A percentile compares a stretch with the other conserved stretches of the same genome.
Evolutionary conservation across 208 protist species (phyloP).

Genomic region (Trypanosoma lewisi): DNA sequence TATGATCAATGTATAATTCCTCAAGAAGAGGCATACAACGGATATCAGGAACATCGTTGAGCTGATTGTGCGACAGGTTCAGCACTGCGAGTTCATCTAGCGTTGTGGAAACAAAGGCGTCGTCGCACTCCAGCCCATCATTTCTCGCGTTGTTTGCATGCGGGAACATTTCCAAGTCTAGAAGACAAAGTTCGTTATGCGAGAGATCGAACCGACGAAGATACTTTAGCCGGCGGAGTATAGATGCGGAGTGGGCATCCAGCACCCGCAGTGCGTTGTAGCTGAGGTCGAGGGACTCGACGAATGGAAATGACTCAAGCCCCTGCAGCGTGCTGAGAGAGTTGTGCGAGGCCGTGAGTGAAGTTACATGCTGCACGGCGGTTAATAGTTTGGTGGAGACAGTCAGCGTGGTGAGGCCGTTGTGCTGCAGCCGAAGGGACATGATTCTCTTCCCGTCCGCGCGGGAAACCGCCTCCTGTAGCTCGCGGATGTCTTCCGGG

Average conservation of each 20-base stretch:
- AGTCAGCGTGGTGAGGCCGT: slow-evolving; percentile 33
- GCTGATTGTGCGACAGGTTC: slow-evolving; percentile 76
- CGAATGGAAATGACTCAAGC: slow-evolving; percentile 51
- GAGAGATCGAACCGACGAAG: slow-evolving; percentile 64
- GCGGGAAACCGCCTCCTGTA: slow-evolving; percentile 6
- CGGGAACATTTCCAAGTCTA: slow-evolving; percentile 40
- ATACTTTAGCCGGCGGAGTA: slow-evolving; percentile 46
- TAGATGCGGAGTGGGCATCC: slow-evolving; percentile 46
- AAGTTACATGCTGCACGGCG: slow-evolving; percentile 48
- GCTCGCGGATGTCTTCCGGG: slow-evolving; percentile 15
- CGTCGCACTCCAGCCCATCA: not conserved
- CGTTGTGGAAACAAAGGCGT: not conserved
- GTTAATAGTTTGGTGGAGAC: slow-evolving; percentile 27
- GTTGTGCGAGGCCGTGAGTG: slow-evolving; percentile 70
- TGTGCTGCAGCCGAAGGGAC: slow-evolving; percentile 17
- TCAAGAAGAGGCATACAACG: slow-evolving; percentile 60
- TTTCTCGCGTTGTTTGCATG: not conserved
- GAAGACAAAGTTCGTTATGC: slow-evolving; percentile 53
- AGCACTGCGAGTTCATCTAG: slow-evolving; percentile 40
- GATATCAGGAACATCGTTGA: slow-evolving; percentile 76
- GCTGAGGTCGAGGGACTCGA: slow-evolving; percentile 77
- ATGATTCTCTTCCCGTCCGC: slow-evolving; percentile 1
- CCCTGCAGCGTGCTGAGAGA: slow-evolving; percentile 50
- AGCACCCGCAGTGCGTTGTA: slow-evolving; percentile 68
- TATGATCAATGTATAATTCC: slow-evolving; percentile 69